Evolutionary conservation across 352 stramenopile genomes (phyloP), one percentile per base, ranked within the genome.

Genomic region (Peronospora farinosa): DNA sequence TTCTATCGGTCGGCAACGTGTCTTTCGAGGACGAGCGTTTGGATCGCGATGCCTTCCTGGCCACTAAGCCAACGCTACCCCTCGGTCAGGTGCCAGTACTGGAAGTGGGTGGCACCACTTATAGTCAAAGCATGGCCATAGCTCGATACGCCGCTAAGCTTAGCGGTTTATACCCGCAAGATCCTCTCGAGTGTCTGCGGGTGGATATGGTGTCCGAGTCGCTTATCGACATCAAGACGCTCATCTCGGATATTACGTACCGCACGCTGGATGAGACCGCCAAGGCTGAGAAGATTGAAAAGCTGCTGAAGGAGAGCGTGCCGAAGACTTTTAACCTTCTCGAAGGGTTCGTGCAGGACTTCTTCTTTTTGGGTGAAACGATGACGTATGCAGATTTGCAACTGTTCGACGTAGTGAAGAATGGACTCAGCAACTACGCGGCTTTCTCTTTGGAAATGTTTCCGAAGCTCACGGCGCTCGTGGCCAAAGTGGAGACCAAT

Each of bases 21-120:
- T 32, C 55, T 1, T 92, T 90, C 42, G 63, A 73, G 17, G 79
- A 95, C 23, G 23, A 46, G 5, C 72, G 76, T n/a, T 50, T 91
- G 37, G 27, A 47, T 12, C 54, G 60, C 37, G 53, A 46, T 17
- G 19, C 8, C 13, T 88, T 88, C 41, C 17, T 39, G 7, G 63
- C 31, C 23, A 44, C 86, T 21, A 92, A 91, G 53, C 51, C 69
- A 8, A 60, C 41, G 40, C 54, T 88, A 1, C 74, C 76, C 2
- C 53, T 84, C 10, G 69, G 71, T 15, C 72, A 86, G 37, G 35
- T 89, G 7, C 73, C 73, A 1, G 56, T 70, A 12, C 47, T 89
- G 8, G 40, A 80, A 7, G 63, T 84, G 19, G 58, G 86, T 36
- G 65, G 66, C 32, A 64, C 27, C 5, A 65, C 50, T 15, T 89